These are phyloP conservation scores for Cyamopsis tetragonoloba DNA, from an alignment of 306 rosid species.

Conservation along the genomic window DNA sequence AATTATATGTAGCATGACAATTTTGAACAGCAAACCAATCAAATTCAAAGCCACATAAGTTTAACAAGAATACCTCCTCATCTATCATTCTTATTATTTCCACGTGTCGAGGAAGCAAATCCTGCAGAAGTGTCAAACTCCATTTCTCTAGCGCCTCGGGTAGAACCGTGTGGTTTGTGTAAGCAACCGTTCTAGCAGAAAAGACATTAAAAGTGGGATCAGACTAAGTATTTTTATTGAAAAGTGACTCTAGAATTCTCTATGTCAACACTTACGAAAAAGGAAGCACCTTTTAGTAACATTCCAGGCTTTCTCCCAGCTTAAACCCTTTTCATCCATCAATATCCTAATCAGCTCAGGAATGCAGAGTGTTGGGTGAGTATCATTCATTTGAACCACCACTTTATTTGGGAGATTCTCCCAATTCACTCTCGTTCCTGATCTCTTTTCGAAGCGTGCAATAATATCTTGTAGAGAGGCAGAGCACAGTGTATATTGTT, in stretches of 20 bases:
- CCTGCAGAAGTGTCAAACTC: slow-evolving; percentile 76
- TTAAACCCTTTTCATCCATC: slow-evolving; percentile 69
- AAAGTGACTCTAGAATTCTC: background rate
- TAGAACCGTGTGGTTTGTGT: slow-evolving; percentile 93
- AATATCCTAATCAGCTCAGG: slow-evolving; percentile 78
- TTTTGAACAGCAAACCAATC: no score
- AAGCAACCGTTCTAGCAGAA: slow-evolving; percentile 72
- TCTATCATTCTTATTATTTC: slow-evolving; percentile 76
- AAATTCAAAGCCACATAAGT: background rate
- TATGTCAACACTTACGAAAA: no score
- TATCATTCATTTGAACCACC: slow-evolving; percentile 89
- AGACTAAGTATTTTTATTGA: background rate
- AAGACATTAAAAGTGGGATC: slow-evolving; percentile 22
- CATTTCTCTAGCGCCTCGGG: slow-evolving; percentile 98
- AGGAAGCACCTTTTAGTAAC: slow-evolving; percentile 66
- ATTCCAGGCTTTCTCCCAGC: slow-evolving; percentile 78
- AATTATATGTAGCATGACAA: slow-evolving; percentile 4
- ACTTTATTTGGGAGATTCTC: slow-evolving; percentile 72
- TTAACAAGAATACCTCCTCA: slow-evolving; percentile 59
- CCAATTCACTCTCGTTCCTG: slow-evolving; percentile 56
- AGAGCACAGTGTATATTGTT: slow-evolving; percentile 81
- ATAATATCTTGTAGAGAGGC: slow-evolving; percentile 88
- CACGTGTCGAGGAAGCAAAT: slow-evolving; percentile 88
- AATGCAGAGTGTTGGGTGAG: slow-evolving; percentile 95
- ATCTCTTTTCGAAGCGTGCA: slow-evolving; percentile 73